Evolutionary conservation across 257 asterid species (phyloP).

Genomic region (Ehretia macrophylla): DNA sequence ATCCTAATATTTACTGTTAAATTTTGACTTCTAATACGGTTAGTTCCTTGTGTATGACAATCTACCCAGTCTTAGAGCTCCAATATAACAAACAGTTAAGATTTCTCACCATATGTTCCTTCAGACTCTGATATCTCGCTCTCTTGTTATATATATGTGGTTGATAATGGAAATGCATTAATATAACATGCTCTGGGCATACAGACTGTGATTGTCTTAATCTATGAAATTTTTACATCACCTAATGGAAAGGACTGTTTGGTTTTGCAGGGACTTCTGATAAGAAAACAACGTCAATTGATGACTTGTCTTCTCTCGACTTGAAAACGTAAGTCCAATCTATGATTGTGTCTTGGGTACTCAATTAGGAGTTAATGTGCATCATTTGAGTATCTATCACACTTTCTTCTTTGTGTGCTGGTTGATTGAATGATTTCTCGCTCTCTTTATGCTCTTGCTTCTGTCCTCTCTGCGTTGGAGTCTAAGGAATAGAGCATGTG

Average conservation of each 20-base stretch:
- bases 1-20: no score
- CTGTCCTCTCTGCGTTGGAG: no score
- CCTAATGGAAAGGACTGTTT: neutral
- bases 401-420: no score
- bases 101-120: neutral
- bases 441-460: no score
- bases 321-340: constrained; percentile 53
- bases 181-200: no score
- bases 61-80: neutral
- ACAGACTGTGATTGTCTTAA: neutral
- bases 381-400: neutral
- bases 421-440: no score
- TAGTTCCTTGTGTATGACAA: no score
- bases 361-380: neutral
- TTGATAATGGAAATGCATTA: neutral
- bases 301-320: constrained; percentile 73
- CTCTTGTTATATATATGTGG: neutral
- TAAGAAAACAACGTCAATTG: constrained; percentile 51
- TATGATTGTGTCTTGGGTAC: neutral
- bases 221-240: neutral
- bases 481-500: no score
- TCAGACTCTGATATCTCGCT: neutral
- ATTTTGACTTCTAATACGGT: no score
- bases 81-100: no score
- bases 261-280: constrained; percentile 58